These are phyloP conservation scores for Leavenworthia alabamica DNA, from an alignment of 345 rosid species.

Conservation along the genomic window DNA sequence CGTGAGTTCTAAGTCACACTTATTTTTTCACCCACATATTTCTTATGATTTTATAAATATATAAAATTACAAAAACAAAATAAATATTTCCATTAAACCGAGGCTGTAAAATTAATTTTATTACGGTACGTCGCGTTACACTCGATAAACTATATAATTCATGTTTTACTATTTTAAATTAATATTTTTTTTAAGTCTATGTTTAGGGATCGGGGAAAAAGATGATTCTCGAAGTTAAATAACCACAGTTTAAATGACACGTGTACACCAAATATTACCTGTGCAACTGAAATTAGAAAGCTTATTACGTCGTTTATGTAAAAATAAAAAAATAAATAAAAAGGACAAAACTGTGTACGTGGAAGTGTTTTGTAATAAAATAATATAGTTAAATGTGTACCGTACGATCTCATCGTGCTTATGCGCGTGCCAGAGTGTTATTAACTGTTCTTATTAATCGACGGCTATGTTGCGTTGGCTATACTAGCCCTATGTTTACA, in stretches of 20 bases:
- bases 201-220: constrained; percentile 22
- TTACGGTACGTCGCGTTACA: constrained; percentile 32
- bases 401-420: constrained; percentile 25
- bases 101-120: neutral
- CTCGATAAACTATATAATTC: constrained; percentile 8
- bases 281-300: constrained; percentile 24
- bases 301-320: constrained; percentile 26
- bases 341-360: neutral
- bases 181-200: neutral
- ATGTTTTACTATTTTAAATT: neutral
- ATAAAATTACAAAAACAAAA: neutral
- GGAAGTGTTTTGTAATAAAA: constrained; percentile 6
- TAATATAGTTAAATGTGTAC: constrained; percentile 20
- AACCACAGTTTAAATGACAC: neutral
- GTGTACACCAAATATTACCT: constrained; percentile 15
- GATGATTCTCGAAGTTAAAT: constrained; percentile 18
- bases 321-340: neutral
- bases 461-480: constrained; percentile 32
- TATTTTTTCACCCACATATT: neutral
- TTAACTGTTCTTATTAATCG: constrained; percentile 25
- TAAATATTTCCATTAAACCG: neutral
- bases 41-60: neutral
- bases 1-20: constrained; percentile 29
- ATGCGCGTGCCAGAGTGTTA: constrained; percentile 16
- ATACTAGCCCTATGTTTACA: constrained; percentile 16